A percentile compares a stretch with the other conserved stretches of the same genome.
phyloP scores from a whole-genome alignment of 1,284 basidiomycete genomes.

The Trametes hirsuta region DNA sequence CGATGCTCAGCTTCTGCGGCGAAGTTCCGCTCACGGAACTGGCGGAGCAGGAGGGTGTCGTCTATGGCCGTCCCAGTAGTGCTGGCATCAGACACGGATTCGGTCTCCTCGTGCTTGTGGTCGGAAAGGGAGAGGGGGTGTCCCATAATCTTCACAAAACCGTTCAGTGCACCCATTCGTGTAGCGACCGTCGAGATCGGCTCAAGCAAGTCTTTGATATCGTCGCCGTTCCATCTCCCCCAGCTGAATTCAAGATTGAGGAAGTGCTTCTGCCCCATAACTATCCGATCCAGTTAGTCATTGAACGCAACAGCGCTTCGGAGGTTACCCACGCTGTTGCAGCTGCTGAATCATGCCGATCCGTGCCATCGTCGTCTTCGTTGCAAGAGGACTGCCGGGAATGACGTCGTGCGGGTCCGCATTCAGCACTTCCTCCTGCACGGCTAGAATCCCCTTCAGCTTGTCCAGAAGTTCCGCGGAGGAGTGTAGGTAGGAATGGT shows the following conservation, averaged over 20 bases:
- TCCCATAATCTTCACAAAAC: slow-evolving; percentile 35
- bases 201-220: slow-evolving; percentile 48
- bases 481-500: slow-evolving; percentile 48
- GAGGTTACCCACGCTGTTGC: slow-evolving; percentile 25
- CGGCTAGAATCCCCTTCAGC: slow-evolving; percentile 39
- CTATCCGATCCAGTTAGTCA: slow-evolving; percentile 14
- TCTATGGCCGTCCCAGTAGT: slow-evolving; percentile 14
- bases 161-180: slow-evolving; percentile 41
- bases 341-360: slow-evolving; percentile 30
- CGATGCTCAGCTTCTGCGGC: slow-evolving; percentile 40
- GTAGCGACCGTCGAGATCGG: slow-evolving; percentile 47
- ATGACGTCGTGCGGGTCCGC: slow-evolving; percentile 39
- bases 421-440: slow-evolving; percentile 47
- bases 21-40: slow-evolving; percentile 38
- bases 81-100: slow-evolving; percentile 11
- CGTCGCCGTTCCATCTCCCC: slow-evolving; percentile 56
- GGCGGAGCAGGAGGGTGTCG: slow-evolving; percentile 47
- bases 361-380: slow-evolving; percentile 33
- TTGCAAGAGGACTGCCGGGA: slow-evolving; percentile 36
- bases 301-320: background rate
- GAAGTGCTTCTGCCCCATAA: slow-evolving; percentile 47
- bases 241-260: slow-evolving; percentile 57
- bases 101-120: slow-evolving; percentile 7
- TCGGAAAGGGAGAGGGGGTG: slow-evolving; percentile 13
- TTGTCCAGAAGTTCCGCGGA: slow-evolving; percentile 38